Conservation (phyloP, 495 filamentous ascomycete species). For the Penicillium cataractarum region DNA sequence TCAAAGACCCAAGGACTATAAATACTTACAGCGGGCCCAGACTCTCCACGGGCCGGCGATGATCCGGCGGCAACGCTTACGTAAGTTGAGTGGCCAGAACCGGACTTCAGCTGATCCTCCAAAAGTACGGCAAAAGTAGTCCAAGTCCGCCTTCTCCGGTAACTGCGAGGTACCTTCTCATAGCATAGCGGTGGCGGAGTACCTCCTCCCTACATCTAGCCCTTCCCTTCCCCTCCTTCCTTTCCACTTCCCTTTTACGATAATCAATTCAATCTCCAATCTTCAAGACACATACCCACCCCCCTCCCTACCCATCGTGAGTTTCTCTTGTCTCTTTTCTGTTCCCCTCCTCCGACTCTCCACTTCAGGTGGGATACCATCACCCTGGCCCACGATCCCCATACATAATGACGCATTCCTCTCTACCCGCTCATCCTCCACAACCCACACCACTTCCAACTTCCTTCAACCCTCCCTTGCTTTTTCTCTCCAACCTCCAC, state of each 20-base stretch:
- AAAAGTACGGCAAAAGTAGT: no score
- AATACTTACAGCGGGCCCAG: slow-evolving; percentile 17
- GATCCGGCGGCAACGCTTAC: slow-evolving; percentile 13
- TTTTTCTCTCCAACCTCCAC: slow-evolving; percentile 25
- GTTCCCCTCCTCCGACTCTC: slow-evolving; percentile 6
- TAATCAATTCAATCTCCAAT: neutral
- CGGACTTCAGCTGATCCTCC: neutral
- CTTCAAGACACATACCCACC: slow-evolving; percentile 2
- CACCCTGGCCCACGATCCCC: slow-evolving; percentile 26
- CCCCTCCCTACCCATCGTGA: neutral
- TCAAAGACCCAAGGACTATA: slow-evolving; percentile 7
- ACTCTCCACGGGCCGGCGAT: slow-evolving; percentile 20
- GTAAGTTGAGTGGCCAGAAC: slow-evolving; percentile 20
- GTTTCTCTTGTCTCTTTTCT: slow-evolving; percentile 1
- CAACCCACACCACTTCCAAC: slow-evolving; percentile 15
- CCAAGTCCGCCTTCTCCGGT: slow-evolving; percentile 2
- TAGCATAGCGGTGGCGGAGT: slow-evolving; percentile 33
- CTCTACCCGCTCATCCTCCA: slow-evolving; percentile 28
- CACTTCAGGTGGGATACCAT: slow-evolving; percentile 18
- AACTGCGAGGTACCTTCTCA: slow-evolving; percentile 24
- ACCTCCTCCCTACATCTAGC: slow-evolving; percentile 21
- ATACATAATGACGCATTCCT: slow-evolving; percentile 49
- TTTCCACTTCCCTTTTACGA: slow-evolving; percentile 7
- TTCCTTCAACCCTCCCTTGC: slow-evolving; percentile 22
- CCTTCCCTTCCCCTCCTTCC: slow-evolving; percentile 8